Conservation (phyloP, 1,284 basidiomycete species). For the Apiotrichum sp. region DNA sequence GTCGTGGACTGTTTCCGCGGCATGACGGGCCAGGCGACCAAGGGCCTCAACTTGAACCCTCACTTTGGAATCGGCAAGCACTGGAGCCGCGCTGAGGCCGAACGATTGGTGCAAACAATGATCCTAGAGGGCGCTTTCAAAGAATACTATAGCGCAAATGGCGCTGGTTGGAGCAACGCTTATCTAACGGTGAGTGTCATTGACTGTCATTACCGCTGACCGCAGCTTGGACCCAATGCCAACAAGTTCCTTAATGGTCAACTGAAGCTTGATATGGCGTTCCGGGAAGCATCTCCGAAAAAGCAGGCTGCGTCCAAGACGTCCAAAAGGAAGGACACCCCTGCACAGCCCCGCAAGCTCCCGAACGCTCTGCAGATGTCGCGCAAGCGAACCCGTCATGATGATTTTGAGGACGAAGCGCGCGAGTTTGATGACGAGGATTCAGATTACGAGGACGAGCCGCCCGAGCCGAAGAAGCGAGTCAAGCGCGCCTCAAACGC, state of each 20-base stretch:
- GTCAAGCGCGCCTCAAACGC: not conserved
- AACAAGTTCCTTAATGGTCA: not conserved
- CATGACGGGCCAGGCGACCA: constrained; percentile 23
- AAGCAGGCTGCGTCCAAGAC: not conserved
- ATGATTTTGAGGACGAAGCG: not conserved
- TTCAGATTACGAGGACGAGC: constrained; percentile 48
- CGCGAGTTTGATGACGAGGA: constrained; percentile 43
- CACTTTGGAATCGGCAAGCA: constrained; percentile 35
- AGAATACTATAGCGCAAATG: constrained; percentile 32
- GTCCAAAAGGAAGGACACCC: not conserved
- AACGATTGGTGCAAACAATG: constrained; percentile 41
- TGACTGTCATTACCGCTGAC: not conserved
- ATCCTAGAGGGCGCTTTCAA: constrained; percentile 38
- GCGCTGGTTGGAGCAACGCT: constrained; percentile 40
- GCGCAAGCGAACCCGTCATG: not conserved
- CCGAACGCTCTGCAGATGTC: constrained; percentile 50
- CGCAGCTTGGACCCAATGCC: not conserved
- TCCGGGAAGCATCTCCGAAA: not conserved
- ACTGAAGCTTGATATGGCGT: not conserved
- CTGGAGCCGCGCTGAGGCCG: constrained; percentile 38
- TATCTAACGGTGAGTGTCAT: constrained; percentile 40
- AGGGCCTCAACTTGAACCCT: constrained; percentile 30
- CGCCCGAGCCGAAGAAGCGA: not conserved
- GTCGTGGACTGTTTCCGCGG: constrained; percentile 43
- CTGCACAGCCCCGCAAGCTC: constrained; percentile 44